phyloP scores from a whole-genome alignment of 2,329 filamentous ascomycete genomes.

The Periconia digitata region DNA sequence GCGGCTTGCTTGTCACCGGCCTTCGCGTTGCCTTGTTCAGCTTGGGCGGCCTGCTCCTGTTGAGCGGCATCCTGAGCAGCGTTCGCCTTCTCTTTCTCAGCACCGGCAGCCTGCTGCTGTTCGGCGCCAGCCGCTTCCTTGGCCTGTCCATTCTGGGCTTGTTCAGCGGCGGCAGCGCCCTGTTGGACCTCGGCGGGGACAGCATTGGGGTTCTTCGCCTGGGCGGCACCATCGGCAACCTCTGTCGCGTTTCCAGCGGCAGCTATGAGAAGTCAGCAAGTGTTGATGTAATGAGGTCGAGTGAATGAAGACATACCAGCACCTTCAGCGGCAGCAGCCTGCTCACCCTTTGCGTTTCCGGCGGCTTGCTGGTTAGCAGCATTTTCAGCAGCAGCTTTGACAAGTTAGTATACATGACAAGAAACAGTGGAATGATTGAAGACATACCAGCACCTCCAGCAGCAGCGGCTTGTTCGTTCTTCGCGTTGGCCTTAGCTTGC shows the following conservation, averaged over 20 bases:
- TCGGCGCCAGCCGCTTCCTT: constrained; percentile 2
- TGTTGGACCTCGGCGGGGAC: neutral
- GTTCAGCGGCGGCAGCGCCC: neutral
- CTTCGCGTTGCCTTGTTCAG: neutral
- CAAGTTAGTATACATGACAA: neutral
- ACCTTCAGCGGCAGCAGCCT: constrained; percentile 3
- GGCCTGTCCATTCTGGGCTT: neutral
- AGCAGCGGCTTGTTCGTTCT: constrained; percentile 4
- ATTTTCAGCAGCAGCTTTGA: neutral
- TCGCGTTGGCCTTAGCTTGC: constrained; percentile 1
- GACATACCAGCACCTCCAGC: neutral
- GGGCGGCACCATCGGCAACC: neutral
- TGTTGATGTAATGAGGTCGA: neutral
- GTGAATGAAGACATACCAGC: neutral
- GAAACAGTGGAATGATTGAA: neutral
- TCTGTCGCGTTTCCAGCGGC: neutral
- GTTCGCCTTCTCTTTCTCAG: no score
- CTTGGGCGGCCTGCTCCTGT: no score
- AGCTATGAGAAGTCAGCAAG: neutral
- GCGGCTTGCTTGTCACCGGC: neutral
- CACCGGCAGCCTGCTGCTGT: constrained; percentile 3
- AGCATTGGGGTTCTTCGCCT: neutral
- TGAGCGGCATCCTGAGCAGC: no score
- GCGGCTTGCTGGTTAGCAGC: neutral
- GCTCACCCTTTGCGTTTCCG: neutral